Evolutionary conservation across 2,329 filamentous ascomycete species (phyloP).

Genomic region (Zymoseptoria passerinii): DNA sequence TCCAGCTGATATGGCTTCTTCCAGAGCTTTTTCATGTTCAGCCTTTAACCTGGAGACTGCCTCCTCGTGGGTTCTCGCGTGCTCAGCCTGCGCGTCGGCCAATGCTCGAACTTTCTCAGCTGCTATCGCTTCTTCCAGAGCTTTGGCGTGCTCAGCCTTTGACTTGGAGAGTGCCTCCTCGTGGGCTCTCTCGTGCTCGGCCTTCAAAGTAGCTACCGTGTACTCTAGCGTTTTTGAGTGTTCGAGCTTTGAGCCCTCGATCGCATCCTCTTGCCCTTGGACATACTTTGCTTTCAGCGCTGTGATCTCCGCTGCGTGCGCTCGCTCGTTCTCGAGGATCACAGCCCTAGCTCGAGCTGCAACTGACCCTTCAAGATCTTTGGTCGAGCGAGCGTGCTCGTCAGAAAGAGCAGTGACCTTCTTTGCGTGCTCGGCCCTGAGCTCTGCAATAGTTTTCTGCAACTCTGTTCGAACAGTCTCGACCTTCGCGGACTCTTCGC

Average conservation of each 20-base stretch:
- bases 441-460: conserved; percentile 6
- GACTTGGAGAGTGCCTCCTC: background rate
- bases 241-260: conserved; percentile 9
- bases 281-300: background rate
- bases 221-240: conserved; percentile 1
- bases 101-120: too few species aligned
- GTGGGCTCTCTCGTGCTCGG: conserved; percentile 3
- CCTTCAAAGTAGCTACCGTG: conserved; percentile 1
- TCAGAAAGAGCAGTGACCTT: conserved; percentile 5
- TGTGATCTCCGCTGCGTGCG: conserved; percentile 6
- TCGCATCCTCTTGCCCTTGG: conserved; percentile 1
- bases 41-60: conserved; percentile 5
- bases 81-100: conserved; percentile 4
- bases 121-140: conserved; percentile 5
- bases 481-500: background rate
- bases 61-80: conserved; percentile 8
- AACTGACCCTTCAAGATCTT: conserved; percentile 13
- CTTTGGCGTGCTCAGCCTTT: conserved; percentile 9
- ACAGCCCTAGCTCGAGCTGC: conserved; percentile 9
- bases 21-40: conserved; percentile 2
- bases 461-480: background rate
- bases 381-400: conserved; percentile 12
- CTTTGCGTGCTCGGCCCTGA: conserved; percentile 9
- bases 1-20: conserved; percentile 1
- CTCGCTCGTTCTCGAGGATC: conserved; percentile 3